Percentiles rank a stretch among this genome's conserved stretches.
These are phyloP conservation scores for Dioscorea zingiberensis DNA, from an alignment of 106 monocot genomes.

Conservation along the genomic window DNA sequence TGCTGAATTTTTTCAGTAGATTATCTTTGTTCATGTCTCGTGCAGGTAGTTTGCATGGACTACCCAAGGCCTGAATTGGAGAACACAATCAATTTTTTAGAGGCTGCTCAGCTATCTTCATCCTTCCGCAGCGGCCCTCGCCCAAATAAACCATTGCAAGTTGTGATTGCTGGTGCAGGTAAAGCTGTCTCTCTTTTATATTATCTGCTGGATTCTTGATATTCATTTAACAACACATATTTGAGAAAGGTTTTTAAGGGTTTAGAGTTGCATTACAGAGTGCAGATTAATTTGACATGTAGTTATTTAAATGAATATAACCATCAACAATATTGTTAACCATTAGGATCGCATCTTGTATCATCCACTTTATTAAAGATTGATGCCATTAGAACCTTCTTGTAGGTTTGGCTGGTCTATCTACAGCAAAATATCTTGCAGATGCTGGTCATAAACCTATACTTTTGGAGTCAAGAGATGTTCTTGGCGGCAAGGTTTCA, in stretches of 20 bases:
- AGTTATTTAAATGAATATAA: too few species aligned
- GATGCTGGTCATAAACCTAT: conserved; percentile 95
- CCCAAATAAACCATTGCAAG: conserved; percentile 53
- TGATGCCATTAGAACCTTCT: neutral
- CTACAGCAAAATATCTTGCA: conserved; percentile 95
- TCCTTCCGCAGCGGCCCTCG: conserved; percentile 47
- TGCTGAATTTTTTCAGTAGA: too few species aligned
- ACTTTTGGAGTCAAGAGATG: conserved; percentile 90
- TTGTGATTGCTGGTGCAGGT: conserved; percentile 98
- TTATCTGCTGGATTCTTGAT: neutral
- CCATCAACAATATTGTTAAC: too few species aligned
- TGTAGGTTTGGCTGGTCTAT: conserved; percentile 92
- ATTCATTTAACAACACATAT: neutral
- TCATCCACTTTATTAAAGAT: neutral
- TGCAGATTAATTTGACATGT: too few species aligned
- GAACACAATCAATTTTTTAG: conserved; percentile 68
- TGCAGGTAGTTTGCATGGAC: conserved; percentile 57
- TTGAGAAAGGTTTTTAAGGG: too few species aligned
- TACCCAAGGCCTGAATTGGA: conserved; percentile 86
- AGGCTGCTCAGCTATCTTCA: conserved; percentile 74
- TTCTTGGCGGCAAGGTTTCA: conserved; percentile 90
- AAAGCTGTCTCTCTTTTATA: neutral
- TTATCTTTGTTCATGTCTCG: neutral
- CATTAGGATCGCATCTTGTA: neutral
- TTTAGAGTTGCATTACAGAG: too few species aligned